Percentiles rank a stretch among this genome's conserved stretches.
These are phyloP conservation scores for Amoebophrya sp. DNA, from an alignment of 169 alveolate species.

Conservation along the genomic window DNA sequence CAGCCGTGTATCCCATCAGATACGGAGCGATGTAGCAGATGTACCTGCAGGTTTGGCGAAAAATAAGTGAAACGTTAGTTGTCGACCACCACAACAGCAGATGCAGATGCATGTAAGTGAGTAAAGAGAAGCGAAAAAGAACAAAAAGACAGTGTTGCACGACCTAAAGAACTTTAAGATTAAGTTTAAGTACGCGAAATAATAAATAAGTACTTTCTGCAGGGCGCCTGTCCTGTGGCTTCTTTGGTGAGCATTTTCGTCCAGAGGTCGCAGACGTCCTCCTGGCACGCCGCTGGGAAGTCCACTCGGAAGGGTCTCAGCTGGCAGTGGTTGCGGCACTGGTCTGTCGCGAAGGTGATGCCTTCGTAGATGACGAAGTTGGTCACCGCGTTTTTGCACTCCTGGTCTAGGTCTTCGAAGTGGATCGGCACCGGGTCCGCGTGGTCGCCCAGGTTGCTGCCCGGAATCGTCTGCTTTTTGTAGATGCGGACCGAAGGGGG, in stretches of 20 bases:
- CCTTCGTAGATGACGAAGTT: background rate
- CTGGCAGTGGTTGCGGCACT: conserved; percentile 4
- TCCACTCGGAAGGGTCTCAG: background rate
- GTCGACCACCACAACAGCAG: no score
- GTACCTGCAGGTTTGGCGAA: background rate
- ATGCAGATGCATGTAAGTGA: no score
- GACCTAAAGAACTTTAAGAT: no score
- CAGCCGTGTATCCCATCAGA: background rate
- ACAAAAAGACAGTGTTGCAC: no score
- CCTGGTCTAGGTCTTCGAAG: background rate
- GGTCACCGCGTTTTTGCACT: background rate
- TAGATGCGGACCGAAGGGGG: background rate
- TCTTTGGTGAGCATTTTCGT: background rate
- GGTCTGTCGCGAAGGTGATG: background rate
- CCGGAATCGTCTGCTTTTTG: no score
- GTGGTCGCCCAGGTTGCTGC: background rate
- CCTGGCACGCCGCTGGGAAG: background rate
- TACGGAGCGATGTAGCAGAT: background rate
- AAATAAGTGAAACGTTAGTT: no score
- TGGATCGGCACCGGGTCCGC: background rate
- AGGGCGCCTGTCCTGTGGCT: background rate
- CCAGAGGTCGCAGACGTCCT: background rate
- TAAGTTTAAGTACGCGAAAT: no score
- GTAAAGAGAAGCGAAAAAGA: no score
- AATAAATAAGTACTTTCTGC: background rate